A percentile compares a stretch with the other conserved stretches of the same genome.
These are phyloP conservation scores for Kwoniella mangroviensis DNA, from an alignment of 768 basidiomycete genomes.

Conservation along the genomic window DNA sequence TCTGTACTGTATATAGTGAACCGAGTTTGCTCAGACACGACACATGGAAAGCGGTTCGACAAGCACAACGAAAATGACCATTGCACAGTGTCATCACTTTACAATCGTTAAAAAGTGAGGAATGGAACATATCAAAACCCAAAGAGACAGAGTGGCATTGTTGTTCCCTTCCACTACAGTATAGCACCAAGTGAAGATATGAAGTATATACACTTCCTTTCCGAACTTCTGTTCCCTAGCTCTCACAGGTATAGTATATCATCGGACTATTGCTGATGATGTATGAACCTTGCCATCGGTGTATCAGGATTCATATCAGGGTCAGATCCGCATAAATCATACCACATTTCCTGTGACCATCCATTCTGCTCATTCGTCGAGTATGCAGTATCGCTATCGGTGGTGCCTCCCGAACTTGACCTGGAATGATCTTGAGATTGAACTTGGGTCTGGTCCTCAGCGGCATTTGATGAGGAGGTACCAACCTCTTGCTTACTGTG, in stretches of 20 bases:
- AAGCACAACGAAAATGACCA: too few relatives aligned
- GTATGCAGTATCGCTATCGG: neutral
- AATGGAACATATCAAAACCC: too few relatives aligned
- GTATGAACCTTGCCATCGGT: neutral
- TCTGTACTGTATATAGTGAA: too few relatives aligned
- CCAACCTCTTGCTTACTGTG: neutral
- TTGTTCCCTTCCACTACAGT: too few relatives aligned
- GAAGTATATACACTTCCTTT: neutral
- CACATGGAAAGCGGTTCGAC: too few relatives aligned
- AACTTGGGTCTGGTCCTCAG: neutral
- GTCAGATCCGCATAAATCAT: neutral
- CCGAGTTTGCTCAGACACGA: too few relatives aligned
- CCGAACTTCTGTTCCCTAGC: neutral
- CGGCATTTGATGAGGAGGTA: neutral
- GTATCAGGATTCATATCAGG: neutral
- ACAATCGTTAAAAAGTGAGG: too few relatives aligned
- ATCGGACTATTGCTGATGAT: neutral
- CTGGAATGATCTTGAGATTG: neutral
- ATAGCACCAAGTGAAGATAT: too few relatives aligned
- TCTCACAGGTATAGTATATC: neutral
- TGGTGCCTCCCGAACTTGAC: neutral
- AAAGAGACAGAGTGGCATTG: too few relatives aligned
- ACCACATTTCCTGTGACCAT: too few relatives aligned
- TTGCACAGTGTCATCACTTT: too few relatives aligned
- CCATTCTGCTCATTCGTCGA: too few relatives aligned